Evolutionary conservation across 129 eudicot genomes (phyloP).

Genomic region (Centella asiatica): DNA sequence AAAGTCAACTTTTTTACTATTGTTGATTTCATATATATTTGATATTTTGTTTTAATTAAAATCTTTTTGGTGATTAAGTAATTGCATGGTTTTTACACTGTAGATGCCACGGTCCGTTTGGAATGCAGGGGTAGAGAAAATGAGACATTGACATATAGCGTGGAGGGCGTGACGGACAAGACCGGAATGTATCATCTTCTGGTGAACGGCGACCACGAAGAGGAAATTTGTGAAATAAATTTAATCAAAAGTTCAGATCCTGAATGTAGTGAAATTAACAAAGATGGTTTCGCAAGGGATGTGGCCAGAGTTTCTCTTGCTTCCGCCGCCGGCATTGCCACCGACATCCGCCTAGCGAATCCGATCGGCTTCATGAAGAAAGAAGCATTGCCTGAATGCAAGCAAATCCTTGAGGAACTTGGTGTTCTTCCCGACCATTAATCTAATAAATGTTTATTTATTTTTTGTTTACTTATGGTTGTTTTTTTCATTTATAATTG

Average conservation of each 20-base stretch:
- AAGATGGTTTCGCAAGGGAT: background rate
- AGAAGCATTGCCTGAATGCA: slow-evolving; percentile 19
- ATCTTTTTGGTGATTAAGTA: background rate
- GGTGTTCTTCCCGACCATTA: background rate
- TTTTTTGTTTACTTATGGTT: too few relatives aligned
- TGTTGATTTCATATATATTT: background rate
- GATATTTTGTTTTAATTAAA: background rate
- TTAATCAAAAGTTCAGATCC: slow-evolving; percentile 17
- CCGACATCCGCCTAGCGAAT: slow-evolving; percentile 27
- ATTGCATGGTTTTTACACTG: background rate
- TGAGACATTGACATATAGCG: slow-evolving; percentile 13
- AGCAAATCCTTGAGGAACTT: slow-evolving; percentile 21
- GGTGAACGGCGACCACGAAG: slow-evolving; percentile 23
- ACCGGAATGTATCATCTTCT: slow-evolving; percentile 12
- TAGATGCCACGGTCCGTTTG: slow-evolving; percentile 41
- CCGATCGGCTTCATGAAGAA: slow-evolving; percentile 36
- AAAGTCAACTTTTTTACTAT: background rate
- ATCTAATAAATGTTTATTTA: too few relatives aligned
- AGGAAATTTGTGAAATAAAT: slow-evolving; percentile 23
- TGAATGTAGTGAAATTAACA: slow-evolving; percentile 20
- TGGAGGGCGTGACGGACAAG: slow-evolving; percentile 26
- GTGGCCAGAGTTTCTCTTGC: slow-evolving; percentile 23
- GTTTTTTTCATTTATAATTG: too few relatives aligned
- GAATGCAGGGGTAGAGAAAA: slow-evolving; percentile 32
- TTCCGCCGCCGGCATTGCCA: slow-evolving; percentile 19